phyloP scores from a whole-genome alignment of 129 eudicot species.

The Artemisia argyi region DNA sequence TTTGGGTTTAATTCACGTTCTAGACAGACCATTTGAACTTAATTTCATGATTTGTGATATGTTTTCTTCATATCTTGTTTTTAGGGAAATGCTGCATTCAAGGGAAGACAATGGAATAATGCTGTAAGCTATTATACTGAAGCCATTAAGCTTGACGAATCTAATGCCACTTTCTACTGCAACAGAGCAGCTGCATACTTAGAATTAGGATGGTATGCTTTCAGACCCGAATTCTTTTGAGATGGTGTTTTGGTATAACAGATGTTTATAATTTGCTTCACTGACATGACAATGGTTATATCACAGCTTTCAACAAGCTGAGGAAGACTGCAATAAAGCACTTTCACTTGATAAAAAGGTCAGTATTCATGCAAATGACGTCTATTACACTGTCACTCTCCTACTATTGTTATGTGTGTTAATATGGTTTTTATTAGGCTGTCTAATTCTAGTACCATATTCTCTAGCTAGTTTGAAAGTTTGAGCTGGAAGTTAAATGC shows the following conservation, averaged over 20 bases:
- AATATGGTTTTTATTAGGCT: slow-evolving; percentile 7
- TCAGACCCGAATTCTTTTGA: not conserved
- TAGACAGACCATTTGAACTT: not conserved
- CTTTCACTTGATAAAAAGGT: slow-evolving; percentile 92
- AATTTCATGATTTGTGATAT: not conserved
- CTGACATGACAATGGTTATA: slow-evolving; percentile 9
- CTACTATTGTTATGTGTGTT: slow-evolving; percentile 6
- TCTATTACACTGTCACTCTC: not conserved
- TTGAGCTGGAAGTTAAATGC: slow-evolving; percentile 9
- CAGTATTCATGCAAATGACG: slow-evolving; percentile 17
- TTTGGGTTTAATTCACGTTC: not conserved
- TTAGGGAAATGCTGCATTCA: slow-evolving; percentile 92
- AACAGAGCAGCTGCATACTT: slow-evolving; percentile 93
- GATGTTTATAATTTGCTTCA: not conserved
- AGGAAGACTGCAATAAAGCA: slow-evolving; percentile 85
- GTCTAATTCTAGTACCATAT: not conserved
- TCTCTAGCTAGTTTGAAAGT: slow-evolving; percentile 7
- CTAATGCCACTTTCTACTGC: slow-evolving; percentile 66
- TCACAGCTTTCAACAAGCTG: slow-evolving; percentile 84
- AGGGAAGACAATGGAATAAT: slow-evolving; percentile 75
- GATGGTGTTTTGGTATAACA: not conserved
- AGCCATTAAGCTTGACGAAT: slow-evolving; percentile 77
- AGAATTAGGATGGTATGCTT: slow-evolving; percentile 69
- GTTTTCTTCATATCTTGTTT: not conserved
- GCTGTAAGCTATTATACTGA: slow-evolving; percentile 75